Percentiles rank a stretch among this genome's conserved stretches.
These are phyloP conservation scores for Mariannaea elegans DNA, from an alignment of 2,329 filamentous ascomycete species.

Conservation along the genomic window DNA sequence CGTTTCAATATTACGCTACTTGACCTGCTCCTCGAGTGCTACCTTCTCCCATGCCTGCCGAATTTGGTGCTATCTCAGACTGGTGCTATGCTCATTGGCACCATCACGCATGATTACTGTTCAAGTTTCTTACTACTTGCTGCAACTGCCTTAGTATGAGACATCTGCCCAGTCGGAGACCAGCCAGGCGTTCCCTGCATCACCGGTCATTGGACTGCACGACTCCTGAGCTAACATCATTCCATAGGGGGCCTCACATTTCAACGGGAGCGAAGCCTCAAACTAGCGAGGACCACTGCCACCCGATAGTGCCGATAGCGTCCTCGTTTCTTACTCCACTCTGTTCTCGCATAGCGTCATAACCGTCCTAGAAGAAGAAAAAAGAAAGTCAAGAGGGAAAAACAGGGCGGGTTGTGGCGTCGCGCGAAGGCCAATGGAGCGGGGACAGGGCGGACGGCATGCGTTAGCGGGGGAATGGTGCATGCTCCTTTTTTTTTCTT, in stretches of 20 bases:
- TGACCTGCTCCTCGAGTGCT: too few species aligned
- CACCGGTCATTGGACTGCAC: not conserved
- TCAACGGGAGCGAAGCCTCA: too few species aligned
- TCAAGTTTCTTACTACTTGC: not conserved
- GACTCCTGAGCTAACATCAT: conserved; percentile 5
- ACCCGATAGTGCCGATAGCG: conserved; percentile 24
- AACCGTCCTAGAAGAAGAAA: conserved; percentile 3
- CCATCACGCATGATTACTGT: not conserved
- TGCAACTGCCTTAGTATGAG: not conserved
- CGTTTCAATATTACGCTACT: not conserved
- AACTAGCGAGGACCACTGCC: not conserved
- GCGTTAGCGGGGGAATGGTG: conserved; percentile 19
- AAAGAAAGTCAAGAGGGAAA: conserved; percentile 6
- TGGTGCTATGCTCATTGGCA: not conserved
- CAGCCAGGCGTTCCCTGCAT: conserved; percentile 5
- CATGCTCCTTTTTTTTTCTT: not conserved
- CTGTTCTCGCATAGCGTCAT: conserved; percentile 20
- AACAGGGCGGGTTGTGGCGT: conserved; percentile 23
- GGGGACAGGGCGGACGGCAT: conserved; percentile 41
- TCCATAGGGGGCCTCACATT: not conserved
- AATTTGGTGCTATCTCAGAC: not conserved
- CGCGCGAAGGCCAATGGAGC: conserved; percentile 30
- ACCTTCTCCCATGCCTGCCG: not conserved
- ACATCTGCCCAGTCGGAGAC: conserved; percentile 4
- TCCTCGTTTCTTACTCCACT: conserved; percentile 4